Conservation (phyloP, 164 flowering plant species). For the Sextonia rubra region DNA sequence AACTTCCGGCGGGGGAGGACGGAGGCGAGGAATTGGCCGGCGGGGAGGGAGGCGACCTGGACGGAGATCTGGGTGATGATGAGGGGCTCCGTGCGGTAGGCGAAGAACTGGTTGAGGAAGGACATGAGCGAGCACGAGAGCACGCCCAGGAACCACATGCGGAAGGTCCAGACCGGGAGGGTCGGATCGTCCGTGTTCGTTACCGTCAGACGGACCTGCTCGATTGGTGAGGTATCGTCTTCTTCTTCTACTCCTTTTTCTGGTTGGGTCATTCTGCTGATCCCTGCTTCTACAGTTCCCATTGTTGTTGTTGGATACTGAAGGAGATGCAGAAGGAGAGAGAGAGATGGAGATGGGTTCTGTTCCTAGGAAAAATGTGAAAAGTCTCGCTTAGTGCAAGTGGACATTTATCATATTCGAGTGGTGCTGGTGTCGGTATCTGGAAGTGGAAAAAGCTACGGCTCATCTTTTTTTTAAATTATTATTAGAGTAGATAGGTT, state of each 20-base stretch:
- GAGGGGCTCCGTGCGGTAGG: conserved; percentile 69
- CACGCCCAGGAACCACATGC: conserved; percentile 83
- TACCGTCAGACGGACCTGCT: conserved; percentile 79
- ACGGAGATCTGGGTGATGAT: conserved; percentile 57
- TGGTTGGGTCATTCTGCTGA: background rate
- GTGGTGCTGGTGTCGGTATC: too few species aligned
- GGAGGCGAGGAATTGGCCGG: conserved; percentile 59
- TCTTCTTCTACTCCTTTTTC: conserved; percentile 17
- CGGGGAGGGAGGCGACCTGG: conserved; percentile 59
- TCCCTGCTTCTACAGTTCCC: conserved; percentile 7
- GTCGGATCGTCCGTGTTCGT: conserved; percentile 71
- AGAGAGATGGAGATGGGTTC: background rate
- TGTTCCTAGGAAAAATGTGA: background rate
- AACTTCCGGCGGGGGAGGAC: conserved; percentile 43
- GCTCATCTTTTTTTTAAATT: too few species aligned
- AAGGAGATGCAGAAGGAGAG: too few species aligned
- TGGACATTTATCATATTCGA: too few species aligned
- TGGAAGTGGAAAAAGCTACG: too few species aligned
- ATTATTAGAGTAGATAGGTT: too few species aligned
- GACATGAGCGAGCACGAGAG: conserved; percentile 64
- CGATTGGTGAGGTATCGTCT: conserved; percentile 70
- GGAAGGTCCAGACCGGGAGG: conserved; percentile 89
- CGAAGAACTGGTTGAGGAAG: conserved; percentile 80
- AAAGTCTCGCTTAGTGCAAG: background rate
- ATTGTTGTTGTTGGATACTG: conserved; percentile 2